Conservation (phyloP, 1,139 yeast genomes). For the Blastobotrys indianensis region DNA sequence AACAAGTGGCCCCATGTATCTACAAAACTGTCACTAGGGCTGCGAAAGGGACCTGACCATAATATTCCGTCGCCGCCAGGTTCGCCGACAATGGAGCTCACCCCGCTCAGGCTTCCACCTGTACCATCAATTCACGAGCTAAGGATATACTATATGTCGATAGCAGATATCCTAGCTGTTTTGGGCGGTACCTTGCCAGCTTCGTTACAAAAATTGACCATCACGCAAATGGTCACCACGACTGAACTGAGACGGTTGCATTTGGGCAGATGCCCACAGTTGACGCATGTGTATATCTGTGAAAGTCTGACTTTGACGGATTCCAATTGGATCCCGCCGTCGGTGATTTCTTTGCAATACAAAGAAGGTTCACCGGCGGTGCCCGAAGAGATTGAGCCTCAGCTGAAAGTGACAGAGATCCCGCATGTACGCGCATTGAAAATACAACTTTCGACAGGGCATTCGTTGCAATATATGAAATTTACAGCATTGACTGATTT, state of each 20-base stretch:
- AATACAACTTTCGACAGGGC: slow-evolving; percentile 7
- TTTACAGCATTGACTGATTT: slow-evolving; percentile 1
- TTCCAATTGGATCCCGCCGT: slow-evolving; percentile 5
- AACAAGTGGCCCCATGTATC: slow-evolving; percentile 1
- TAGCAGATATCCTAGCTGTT: background rate
- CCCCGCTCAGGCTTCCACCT: background rate
- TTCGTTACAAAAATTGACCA: background rate
- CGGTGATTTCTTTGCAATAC: slow-evolving; percentile 3
- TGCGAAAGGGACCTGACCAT: background rate
- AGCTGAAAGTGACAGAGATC: background rate
- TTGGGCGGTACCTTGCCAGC: background rate
- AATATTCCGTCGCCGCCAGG: background rate
- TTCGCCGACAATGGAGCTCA: background rate
- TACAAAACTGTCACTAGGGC: slow-evolving; percentile 3
- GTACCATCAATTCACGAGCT: background rate
- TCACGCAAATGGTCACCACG: slow-evolving; percentile 1
- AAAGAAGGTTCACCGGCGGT: slow-evolving; percentile 1
- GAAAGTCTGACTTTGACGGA: slow-evolving; percentile 1
- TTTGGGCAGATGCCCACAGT: slow-evolving; percentile 2
- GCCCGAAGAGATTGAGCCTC: background rate
- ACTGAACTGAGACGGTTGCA: slow-evolving; percentile 1
- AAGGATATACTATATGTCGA: slow-evolving; percentile 5
- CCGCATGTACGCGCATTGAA: slow-evolving; percentile 5
- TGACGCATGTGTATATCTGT: background rate
- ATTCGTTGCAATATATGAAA: slow-evolving; percentile 7